Evolutionary conservation across 2,329 filamentous ascomycete genomes (phyloP), one percentile per base, ranked within the genome.

Genomic region (Rutstroemia sp.): DNA sequence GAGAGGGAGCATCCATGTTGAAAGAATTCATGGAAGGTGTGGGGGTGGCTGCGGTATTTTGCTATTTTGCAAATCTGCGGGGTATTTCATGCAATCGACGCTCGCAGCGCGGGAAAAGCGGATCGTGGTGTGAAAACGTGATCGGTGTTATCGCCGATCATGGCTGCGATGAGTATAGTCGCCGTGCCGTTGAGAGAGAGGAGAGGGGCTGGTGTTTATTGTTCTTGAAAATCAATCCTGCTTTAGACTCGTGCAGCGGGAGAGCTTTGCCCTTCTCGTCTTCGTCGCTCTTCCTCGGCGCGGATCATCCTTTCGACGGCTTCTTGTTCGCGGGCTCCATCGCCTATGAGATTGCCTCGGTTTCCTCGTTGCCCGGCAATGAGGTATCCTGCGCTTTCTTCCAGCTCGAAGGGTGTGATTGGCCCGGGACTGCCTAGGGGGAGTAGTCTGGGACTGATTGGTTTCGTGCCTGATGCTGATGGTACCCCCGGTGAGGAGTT

Each of bases 351-450:
- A 27, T 46, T 44, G 18, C 50, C 39, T n/a, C 52, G 37, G 47
- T 55, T 44, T 38, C 39, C 34, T 54, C 59, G 49, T 30, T 57
- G 37, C 38, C 63, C 62, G 14, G 63, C 66, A 41, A 62, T 55
- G 18, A 69, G 55, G 57, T 69, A 68, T 2, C 65, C 63, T 19
- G 59, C 61, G 45, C 58, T 56, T 42, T 66, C 76, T 41, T 76
- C 75, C 6, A 85, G 68, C 18, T 81, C 79, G 74, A 85, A 82
- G 1, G 82, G 81, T 1, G 82, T 85, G 14, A 85, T 80, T 0
- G 81, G 80, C 0, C 81, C 81, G 0, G 81, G 80, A 57, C 80
- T 83, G 3, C 80, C 79, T 10, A 82, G 65, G 0, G 81, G 81
- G 44, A 69, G 67, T 5, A 85, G 70, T 27, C 75, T 70, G 1